phyloP scores from a whole-genome alignment of 495 filamentous ascomycete genomes.

The Aspergillus heteromorphus region DNA sequence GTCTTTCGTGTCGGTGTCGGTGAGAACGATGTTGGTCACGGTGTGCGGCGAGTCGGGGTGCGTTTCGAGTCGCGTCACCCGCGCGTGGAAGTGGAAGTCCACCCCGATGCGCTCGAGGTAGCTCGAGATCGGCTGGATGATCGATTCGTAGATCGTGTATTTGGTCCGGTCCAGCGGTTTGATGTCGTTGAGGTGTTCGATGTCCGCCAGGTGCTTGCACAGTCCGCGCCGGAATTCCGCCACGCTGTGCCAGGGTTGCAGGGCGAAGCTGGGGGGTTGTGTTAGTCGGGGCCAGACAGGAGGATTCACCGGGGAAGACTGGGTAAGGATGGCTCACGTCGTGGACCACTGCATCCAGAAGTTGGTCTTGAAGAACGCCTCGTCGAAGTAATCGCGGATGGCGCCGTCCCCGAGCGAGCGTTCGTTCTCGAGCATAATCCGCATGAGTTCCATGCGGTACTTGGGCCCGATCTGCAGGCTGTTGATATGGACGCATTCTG shows the following conservation, averaged over 20 bases:
- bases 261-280: slow-evolving; percentile 22
- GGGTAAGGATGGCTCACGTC: slow-evolving; percentile 14
- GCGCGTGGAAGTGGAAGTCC: slow-evolving; percentile 30
- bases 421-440: slow-evolving; percentile 24
- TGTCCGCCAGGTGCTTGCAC: slow-evolving; percentile 17
- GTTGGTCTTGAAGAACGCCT: slow-evolving; percentile 29
- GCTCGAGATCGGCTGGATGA: slow-evolving; percentile 29
- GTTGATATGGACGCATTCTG: not conserved
- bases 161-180: slow-evolving; percentile 19
- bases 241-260: slow-evolving; percentile 36
- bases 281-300: too few species aligned
- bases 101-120: slow-evolving; percentile 35
- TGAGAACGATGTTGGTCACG: slow-evolving; percentile 11
- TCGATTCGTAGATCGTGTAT: slow-evolving; percentile 31
- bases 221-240: slow-evolving; percentile 25
- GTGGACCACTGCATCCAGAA: slow-evolving; percentile 38
- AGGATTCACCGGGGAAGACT: not conserved
- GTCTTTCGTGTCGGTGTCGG: not conserved
- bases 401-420: slow-evolving; percentile 18
- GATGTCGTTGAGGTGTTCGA: slow-evolving; percentile 21
- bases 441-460: slow-evolving; percentile 25
- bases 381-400: slow-evolving; percentile 30
- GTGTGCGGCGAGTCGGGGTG: slow-evolving; percentile 9
- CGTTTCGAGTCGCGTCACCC: slow-evolving; percentile 11
- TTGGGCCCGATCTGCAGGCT: slow-evolving; percentile 10